Percentiles rank a stretch among this genome's conserved stretches.
These are phyloP conservation scores for Talaromyces nanjingensis DNA, from an alignment of 495 filamentous ascomycete genomes.

Conservation along the genomic window DNA sequence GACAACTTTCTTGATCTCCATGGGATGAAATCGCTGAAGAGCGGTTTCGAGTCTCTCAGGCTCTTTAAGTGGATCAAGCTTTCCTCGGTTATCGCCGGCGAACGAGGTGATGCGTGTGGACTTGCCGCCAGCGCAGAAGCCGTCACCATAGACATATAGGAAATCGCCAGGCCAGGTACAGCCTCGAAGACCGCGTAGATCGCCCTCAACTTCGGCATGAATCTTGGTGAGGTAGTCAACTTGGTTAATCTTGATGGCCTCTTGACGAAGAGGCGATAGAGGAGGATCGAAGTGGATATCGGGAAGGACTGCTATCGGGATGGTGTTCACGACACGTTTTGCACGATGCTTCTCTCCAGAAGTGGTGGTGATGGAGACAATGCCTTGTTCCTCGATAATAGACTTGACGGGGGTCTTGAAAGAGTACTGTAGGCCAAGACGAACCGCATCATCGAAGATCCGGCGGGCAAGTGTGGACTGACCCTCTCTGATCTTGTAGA, in stretches of 20 bases:
- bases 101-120: too few relatives aligned
- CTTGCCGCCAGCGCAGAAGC: too few relatives aligned
- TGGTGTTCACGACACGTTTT: conserved; percentile 16
- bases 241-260: conserved; percentile 16
- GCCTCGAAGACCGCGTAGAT: too few relatives aligned
- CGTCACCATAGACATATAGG: too few relatives aligned
- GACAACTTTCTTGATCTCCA: conserved; percentile 9
- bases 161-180: too few relatives aligned
- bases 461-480: conserved; percentile 22
- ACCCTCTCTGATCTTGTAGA: conserved; percentile 22
- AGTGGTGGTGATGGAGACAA: conserved; percentile 12
- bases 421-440: conserved; percentile 15
- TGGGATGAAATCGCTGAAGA: conserved; percentile 4
- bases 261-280: conserved; percentile 11
- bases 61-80: too few relatives aligned
- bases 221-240: conserved; percentile 18
- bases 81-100: too few relatives aligned
- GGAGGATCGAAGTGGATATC: conserved; percentile 18
- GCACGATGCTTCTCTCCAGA: conserved; percentile 15
- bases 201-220: conserved; percentile 15
- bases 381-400: too few relatives aligned
- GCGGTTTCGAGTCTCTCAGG: too few relatives aligned
- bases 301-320: conserved; percentile 17
- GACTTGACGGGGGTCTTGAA: conserved; percentile 18
- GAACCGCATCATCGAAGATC: conserved; percentile 21